Base-by-base conservation (phyloP, 441 rosid genomes). In the Erodium chrysanthum region DNA sequence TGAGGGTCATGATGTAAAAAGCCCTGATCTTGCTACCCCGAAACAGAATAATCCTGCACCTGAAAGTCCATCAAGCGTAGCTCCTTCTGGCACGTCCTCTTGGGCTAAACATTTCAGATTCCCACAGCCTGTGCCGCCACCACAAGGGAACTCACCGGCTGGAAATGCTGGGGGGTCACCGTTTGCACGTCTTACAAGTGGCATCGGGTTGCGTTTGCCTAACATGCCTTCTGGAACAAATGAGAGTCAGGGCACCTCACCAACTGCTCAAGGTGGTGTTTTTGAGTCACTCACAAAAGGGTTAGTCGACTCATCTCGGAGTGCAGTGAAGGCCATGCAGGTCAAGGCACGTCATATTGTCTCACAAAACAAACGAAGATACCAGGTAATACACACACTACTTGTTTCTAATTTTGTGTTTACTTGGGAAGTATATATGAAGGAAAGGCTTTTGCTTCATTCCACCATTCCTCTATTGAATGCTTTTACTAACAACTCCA, bases 291-390 rank as follows among this genome's bases (percentile, higher is more conserved):
- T 91, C 33, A 83, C 86, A n/a, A 91, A 83, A 68, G 94, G 85
- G n/a, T 71, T 91, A 71, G 84, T 89, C 54, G 92, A 89, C 70
- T 74, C 96, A 12, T 89, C 97, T 35, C 77, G 72, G 70, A 82
- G 73, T 78, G 91, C 94, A 0, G 88, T 86, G 11, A 91, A 89
- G 82, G 96, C 94, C 6, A 77, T 88, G 76, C 94, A 89, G 83
- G 86, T 86, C 73, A 89, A 83, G 79, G 96, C 97, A 40, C 86
- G 97, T 6, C 97, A 88, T 64, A 80, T 79, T 23, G 92, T 88
- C 44, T 91, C 97, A 37, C 93, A 87, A 78, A 91, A 88, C 68
- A 91, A 88, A 67, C 75, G 93, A 70, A 84, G 97, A 82, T 91
- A 82, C 75, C 91, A 88, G 93, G 96, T 87, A 64, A 52, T 52